Evolutionary conservation across 495 filamentous ascomycete genomes (phyloP).

Genomic region (Saxophila tyrrhenica): DNA sequence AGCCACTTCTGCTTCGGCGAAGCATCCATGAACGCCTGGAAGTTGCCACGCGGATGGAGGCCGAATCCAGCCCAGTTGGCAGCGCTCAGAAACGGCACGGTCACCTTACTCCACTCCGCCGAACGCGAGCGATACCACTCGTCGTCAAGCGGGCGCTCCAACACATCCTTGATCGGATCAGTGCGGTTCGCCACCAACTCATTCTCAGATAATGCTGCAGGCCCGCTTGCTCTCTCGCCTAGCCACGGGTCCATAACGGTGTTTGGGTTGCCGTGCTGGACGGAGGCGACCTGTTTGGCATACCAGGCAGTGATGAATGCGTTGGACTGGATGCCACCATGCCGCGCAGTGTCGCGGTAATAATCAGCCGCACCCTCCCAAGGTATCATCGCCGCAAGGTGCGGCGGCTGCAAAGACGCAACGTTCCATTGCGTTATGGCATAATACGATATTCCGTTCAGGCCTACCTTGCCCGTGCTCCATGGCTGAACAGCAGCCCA

Average conservation of each 20-base stretch:
- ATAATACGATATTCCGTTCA: conserved; percentile 53
- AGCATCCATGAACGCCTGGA: conserved; percentile 47
- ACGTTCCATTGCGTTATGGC: conserved; percentile 55
- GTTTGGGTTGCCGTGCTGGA: neutral
- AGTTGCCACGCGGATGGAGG: conserved; percentile 50
- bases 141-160: conserved; percentile 42
- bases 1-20: conserved; percentile 51
- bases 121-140: conserved; percentile 38
- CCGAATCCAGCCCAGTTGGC: conserved; percentile 57
- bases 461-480: conserved; percentile 50
- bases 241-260: neutral
- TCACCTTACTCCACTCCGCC: conserved; percentile 49
- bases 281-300: conserved; percentile 24
- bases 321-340: conserved; percentile 56
- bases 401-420: conserved; percentile 48
- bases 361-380: conserved; percentile 65
- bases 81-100: conserved; percentile 47
- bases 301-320: conserved; percentile 28
- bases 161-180: conserved; percentile 46
- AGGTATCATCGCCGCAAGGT: conserved; percentile 47
- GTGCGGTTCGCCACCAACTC: conserved; percentile 47
- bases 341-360: conserved; percentile 50
- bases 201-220: conserved; percentile 44
- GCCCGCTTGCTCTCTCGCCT: neutral
- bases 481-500: conserved; percentile 51